These are phyloP conservation scores for Diutina mesorugosa DNA, from an alignment of 1,139 yeast genomes.

Conservation along the genomic window DNA sequence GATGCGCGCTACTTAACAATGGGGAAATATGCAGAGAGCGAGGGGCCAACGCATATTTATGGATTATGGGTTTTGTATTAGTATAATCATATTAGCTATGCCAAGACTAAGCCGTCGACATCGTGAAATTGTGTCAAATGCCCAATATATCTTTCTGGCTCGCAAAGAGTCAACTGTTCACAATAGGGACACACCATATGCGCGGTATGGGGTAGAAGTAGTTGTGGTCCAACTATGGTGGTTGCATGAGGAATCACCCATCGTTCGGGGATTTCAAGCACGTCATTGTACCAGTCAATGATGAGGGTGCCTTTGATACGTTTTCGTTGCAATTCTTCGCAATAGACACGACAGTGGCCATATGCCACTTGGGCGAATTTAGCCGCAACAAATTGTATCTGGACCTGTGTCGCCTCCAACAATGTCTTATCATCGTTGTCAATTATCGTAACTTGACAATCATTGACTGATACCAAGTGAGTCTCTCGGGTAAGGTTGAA, in stretches of 20 bases:
- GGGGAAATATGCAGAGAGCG: no score
- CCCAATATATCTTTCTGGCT: not conserved
- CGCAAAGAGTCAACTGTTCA: not conserved
- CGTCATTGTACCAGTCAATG: not conserved
- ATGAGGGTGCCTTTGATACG: not conserved
- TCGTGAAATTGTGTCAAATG: not conserved
- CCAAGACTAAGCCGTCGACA: not conserved
- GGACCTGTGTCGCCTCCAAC: not conserved
- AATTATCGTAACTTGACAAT: not conserved
- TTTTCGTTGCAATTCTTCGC: no score
- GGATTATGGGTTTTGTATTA: no score
- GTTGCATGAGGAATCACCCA: not conserved
- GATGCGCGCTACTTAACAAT: no score
- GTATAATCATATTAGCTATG: no score
- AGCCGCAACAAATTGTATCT: not conserved
- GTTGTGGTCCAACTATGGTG: not conserved
- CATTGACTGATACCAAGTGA: not conserved
- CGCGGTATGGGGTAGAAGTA: not conserved
- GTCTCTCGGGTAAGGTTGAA: not conserved
- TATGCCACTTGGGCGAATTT: not conserved
- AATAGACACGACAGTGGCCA: not conserved
- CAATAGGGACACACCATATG: not conserved
- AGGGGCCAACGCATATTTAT: no score
- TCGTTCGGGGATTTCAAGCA: not conserved
- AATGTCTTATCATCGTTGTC: not conserved